These are phyloP conservation scores for Arthromyces matolae DNA, from an alignment of 768 basidiomycete species.

Conservation along the genomic window DNA sequence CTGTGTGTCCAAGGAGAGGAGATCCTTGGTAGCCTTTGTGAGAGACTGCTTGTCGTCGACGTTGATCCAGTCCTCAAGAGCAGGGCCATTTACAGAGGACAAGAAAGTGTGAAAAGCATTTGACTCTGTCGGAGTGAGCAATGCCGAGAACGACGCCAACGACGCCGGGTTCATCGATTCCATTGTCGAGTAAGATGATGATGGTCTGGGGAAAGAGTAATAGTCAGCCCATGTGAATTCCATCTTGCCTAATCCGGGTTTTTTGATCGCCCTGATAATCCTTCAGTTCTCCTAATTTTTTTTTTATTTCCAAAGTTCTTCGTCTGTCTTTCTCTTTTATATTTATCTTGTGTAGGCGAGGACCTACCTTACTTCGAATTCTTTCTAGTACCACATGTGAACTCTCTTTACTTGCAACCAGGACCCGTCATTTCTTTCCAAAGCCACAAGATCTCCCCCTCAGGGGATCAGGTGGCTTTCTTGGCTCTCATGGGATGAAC, in stretches of 20 bases:
- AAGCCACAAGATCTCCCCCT: too few relatives aligned
- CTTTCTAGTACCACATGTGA: too few relatives aligned
- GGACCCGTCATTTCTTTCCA: too few relatives aligned
- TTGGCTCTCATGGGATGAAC: too few relatives aligned
- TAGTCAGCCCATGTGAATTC: slow-evolving; percentile 18
- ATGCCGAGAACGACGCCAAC: slow-evolving; percentile 28
- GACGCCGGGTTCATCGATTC: slow-evolving; percentile 18
- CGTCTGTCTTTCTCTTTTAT: too few relatives aligned
- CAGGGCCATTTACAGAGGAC: slow-evolving; percentile 44
- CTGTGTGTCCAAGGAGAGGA: slow-evolving; percentile 64
- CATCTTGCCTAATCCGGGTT: slow-evolving; percentile 12
- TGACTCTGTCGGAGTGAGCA: slow-evolving; percentile 65
- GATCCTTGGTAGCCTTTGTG: slow-evolving; percentile 76
- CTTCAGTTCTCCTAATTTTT: slow-evolving; percentile 3
- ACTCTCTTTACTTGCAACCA: too few relatives aligned
- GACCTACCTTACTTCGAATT: too few relatives aligned
- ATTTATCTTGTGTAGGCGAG: too few relatives aligned
- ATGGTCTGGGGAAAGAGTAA: slow-evolving; percentile 9
- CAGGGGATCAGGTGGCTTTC: too few relatives aligned
- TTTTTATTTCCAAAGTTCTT: too few relatives aligned
- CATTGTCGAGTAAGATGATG: slow-evolving; percentile 10
- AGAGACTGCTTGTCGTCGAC: slow-evolving; percentile 59
- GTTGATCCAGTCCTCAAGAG: slow-evolving; percentile 44
- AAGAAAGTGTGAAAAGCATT: slow-evolving; percentile 70
- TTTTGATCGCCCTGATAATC: slow-evolving; percentile 7